Conservation (phyloP, 1,284 basidiomycete genomes). For the Coriolopsis trogii region DNA sequence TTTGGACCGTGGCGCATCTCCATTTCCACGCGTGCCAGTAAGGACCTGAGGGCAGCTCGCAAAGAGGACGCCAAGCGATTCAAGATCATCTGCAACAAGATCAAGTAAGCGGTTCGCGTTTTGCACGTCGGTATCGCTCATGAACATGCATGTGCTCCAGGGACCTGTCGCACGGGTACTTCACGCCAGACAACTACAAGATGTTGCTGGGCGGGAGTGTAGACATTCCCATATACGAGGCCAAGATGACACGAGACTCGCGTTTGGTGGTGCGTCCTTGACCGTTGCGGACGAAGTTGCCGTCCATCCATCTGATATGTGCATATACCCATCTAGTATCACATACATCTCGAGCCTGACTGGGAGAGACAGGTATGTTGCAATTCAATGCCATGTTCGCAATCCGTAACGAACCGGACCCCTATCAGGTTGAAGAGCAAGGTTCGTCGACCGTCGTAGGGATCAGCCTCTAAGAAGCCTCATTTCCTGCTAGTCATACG, state of each 20-base stretch:
- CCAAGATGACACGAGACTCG: constrained; percentile 59
- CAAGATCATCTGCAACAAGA: constrained; percentile 40
- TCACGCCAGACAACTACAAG: constrained; percentile 66
- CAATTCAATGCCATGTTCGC: not conserved
- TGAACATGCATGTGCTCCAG: constrained; percentile 40
- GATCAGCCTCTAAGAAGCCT: not conserved
- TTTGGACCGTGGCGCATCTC: constrained; percentile 51
- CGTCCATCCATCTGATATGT: too few species aligned
- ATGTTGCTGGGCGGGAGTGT: constrained; percentile 42
- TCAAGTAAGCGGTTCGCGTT: constrained; percentile 38
- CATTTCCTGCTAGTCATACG: constrained; percentile 48
- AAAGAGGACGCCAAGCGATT: constrained; percentile 45
- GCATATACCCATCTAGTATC: constrained; percentile 47
- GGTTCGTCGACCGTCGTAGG: not conserved
- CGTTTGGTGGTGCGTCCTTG: constrained; percentile 52
- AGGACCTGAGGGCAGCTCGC: constrained; percentile 43
- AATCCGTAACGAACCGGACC: too few species aligned
- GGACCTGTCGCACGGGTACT: constrained; percentile 61
- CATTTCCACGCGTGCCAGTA: constrained; percentile 46
- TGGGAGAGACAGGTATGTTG: constrained; percentile 34
- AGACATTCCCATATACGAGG: constrained; percentile 54
- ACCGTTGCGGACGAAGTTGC: not conserved
- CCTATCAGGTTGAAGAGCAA: not conserved
- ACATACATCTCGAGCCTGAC: constrained; percentile 55
- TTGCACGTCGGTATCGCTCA: not conserved